Percentiles rank a stretch among this genome's conserved stretches.
Evolutionary conservation across 2,329 filamentous ascomycete genomes (phyloP).

Genomic region (Pseudonectria buxi): DNA sequence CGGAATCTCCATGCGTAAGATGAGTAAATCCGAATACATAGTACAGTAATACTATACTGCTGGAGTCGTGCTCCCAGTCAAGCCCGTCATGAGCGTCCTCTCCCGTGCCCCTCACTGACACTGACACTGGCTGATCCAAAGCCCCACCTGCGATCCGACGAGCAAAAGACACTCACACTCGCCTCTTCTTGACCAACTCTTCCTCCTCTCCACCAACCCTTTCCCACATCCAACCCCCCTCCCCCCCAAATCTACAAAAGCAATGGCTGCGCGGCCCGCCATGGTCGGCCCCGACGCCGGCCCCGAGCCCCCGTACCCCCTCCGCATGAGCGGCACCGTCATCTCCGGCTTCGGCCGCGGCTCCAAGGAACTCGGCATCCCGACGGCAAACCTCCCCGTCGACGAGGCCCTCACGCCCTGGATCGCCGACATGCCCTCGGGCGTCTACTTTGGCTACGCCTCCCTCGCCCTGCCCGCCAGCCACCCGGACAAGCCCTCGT

Average conservation of each 20-base stretch:
- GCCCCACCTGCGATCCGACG: no score
- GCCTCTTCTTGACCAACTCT: no score
- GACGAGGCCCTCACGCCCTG: slow-evolving; percentile 53
- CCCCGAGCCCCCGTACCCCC: slow-evolving; percentile 72
- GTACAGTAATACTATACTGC: no score
- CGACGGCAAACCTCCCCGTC: slow-evolving; percentile 86
- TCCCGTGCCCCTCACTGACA: no score
- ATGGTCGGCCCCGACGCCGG: slow-evolving; percentile 69
- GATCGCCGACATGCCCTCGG: slow-evolving; percentile 60
- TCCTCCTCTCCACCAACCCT: not conserved
- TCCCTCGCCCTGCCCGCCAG: slow-evolving; percentile 54
- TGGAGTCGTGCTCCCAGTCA: no score
- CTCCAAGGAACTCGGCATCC: slow-evolving; percentile 94
- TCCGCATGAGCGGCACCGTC: slow-evolving; percentile 77
- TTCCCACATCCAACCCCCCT: no score
- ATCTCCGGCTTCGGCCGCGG: slow-evolving; percentile 91
- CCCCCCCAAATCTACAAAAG: not conserved
- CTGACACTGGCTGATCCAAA: no score
- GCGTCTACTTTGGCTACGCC: slow-evolving; percentile 93
- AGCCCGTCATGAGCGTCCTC: no score
- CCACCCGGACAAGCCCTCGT: slow-evolving; percentile 35
- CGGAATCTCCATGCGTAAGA: no score
- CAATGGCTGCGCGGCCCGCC: slow-evolving; percentile 47
- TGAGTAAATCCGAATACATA: no score
- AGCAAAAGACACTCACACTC: slow-evolving; percentile 6